Conservation (phyloP, 2,329 filamentous ascomycete genomes). For the Venturia asperata region DNA sequence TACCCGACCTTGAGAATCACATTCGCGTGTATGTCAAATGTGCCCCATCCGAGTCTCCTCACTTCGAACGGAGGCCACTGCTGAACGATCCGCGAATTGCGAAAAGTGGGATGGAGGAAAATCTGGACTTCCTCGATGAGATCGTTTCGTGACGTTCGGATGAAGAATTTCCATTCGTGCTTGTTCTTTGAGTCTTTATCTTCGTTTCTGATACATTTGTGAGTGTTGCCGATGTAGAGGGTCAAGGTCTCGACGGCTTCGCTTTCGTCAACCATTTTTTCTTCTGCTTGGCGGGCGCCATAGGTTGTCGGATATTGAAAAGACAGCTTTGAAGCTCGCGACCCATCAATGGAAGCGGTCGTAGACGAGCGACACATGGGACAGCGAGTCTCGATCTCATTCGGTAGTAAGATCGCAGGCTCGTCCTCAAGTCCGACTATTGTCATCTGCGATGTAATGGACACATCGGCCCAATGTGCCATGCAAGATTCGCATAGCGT, state of each 20-base stretch:
- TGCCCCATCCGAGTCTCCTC: conserved; percentile 37
- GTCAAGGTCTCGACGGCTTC: conserved; percentile 35
- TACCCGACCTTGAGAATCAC: conserved; percentile 40
- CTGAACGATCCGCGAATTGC: conserved; percentile 31
- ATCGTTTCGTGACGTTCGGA: conserved; percentile 37
- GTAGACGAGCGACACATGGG: conserved; percentile 42
- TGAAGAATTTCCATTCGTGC: conserved; percentile 43
- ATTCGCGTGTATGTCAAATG: conserved; percentile 35
- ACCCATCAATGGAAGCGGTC: conserved; percentile 28
- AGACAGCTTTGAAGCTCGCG: conserved; percentile 27
- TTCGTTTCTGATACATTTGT: conserved; percentile 27
- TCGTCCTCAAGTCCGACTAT: conserved; percentile 34
- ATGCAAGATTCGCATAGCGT: conserved; percentile 41
- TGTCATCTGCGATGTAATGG: conserved; percentile 33
- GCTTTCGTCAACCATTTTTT: conserved; percentile 26
- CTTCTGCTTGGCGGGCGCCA: conserved; percentile 31
- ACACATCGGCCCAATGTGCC: conserved; percentile 41
- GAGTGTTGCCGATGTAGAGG: conserved; percentile 40
- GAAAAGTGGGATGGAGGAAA: conserved; percentile 38
- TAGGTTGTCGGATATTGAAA: conserved; percentile 33
- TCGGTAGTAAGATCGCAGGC: conserved; percentile 26
- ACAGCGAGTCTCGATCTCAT: conserved; percentile 35
- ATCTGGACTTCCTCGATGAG: conserved; percentile 40
- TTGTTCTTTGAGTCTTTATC: conserved; percentile 28
- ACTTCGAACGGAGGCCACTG: conserved; percentile 36